phyloP scores from a whole-genome alignment of 2,329 filamentous ascomycete species.

The Proliferodiscus dingleyae region DNA sequence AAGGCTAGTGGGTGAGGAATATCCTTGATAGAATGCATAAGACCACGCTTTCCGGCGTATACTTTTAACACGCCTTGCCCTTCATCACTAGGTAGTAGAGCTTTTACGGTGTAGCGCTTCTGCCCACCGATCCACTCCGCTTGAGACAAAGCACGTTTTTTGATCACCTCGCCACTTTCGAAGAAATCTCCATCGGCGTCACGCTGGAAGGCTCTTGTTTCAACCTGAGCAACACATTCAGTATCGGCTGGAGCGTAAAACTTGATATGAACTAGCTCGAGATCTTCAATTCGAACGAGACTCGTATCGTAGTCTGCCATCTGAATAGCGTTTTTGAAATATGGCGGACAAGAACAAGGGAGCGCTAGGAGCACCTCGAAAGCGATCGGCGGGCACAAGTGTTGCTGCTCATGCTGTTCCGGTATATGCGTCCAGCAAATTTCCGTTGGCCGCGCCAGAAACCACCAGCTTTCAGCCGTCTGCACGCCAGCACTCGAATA shows the following conservation, averaged over 20 bases:
- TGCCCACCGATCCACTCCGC: conserved; percentile 83
- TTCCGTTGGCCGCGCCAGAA: conserved; percentile 82
- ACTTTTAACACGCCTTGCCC: conserved; percentile 83
- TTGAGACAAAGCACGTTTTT: conserved; percentile 83
- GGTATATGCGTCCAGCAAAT: conserved; percentile 96
- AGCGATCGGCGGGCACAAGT: conserved; percentile 82
- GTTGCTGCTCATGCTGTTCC: conserved; percentile 80
- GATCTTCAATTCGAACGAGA: conserved; percentile 75
- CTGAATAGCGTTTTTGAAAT: conserved; percentile 75
- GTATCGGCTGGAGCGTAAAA: conserved; percentile 85
- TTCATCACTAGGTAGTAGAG: conserved; percentile 84
- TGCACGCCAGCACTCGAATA: conserved; percentile 71
- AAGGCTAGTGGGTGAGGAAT: conserved; percentile 91
- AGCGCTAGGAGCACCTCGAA: conserved; percentile 82
- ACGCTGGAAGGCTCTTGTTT: conserved; percentile 72
- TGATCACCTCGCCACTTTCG: conserved; percentile 81
- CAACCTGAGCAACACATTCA: conserved; percentile 88
- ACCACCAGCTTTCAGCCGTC: conserved; percentile 84
- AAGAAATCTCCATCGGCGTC: conserved; percentile 90
- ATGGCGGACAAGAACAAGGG: conserved; percentile 79
- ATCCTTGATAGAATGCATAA: conserved; percentile 97
- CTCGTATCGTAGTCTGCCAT: conserved; percentile 91
- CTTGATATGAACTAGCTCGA: conserved; percentile 89
- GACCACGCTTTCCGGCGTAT: conserved; percentile 87
- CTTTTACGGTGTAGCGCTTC: conserved; percentile 93